Evolutionary conservation across 1,139 yeast species (phyloP).

Genomic region (Candida dubliniensis): DNA sequence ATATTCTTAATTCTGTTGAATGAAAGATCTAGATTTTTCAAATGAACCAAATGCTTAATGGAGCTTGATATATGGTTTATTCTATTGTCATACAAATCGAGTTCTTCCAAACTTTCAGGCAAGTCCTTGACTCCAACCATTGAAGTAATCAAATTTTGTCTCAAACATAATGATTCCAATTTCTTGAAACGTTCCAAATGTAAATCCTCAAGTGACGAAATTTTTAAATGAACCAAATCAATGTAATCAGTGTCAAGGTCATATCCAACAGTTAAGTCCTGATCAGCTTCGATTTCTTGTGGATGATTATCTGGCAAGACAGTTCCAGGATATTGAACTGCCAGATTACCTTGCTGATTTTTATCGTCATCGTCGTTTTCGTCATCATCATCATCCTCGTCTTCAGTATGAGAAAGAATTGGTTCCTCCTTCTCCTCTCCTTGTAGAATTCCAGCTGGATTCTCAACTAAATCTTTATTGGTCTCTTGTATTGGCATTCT

Average conservation of each 20-base stretch:
- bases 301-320: slow-evolving; percentile 56
- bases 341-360: slow-evolving; percentile 23
- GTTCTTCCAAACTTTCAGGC: slow-evolving; percentile 61
- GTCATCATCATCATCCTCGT: slow-evolving; percentile 26
- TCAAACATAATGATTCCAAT: slow-evolving; percentile 64
- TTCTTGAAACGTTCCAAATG: slow-evolving; percentile 57
- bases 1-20: slow-evolving; percentile 89
- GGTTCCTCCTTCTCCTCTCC: not conserved
- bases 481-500: not conserved
- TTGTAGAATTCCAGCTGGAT: not conserved
- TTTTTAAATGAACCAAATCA: slow-evolving; percentile 79
- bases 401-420: slow-evolving; percentile 21
- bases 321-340: slow-evolving; percentile 45
- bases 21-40: slow-evolving; percentile 74
- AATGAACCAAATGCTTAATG: slow-evolving; percentile 56
- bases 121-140: slow-evolving; percentile 69
- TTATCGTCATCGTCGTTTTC: slow-evolving; percentile 26
- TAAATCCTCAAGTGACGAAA: slow-evolving; percentile 65
- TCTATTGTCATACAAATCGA: slow-evolving; percentile 90
- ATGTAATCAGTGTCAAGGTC: slow-evolving; percentile 65
- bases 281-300: slow-evolving; percentile 47
- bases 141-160: slow-evolving; percentile 81
- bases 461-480: slow-evolving; percentile 1
- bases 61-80: slow-evolving; percentile 80
- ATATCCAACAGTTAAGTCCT: slow-evolving; percentile 62